phyloP scores from a whole-genome alignment of 768 basidiomycete genomes.

The Calocera cornea region DNA sequence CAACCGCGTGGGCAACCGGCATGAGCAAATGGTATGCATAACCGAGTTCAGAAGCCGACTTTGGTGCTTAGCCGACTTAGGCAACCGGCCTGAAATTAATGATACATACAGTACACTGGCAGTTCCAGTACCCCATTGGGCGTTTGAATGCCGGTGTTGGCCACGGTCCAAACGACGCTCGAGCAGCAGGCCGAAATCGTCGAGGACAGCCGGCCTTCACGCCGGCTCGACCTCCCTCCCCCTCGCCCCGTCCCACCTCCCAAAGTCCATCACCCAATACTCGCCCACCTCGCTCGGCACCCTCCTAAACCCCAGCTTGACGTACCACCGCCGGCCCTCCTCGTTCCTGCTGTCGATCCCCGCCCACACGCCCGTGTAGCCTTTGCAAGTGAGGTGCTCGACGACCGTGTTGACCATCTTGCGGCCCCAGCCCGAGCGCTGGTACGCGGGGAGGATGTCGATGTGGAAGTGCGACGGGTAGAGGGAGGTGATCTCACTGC shows the following conservation, averaged over 20 bases:
- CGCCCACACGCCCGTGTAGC: conserved; percentile 47
- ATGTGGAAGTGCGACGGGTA: conserved; percentile 68
- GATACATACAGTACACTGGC: no score
- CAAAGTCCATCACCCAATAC: conserved; percentile 6
- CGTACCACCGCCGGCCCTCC: conserved; percentile 48
- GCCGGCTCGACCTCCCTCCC: conserved; percentile 9
- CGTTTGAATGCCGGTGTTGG: no score
- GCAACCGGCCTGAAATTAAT: no score
- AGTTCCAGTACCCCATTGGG: no score
- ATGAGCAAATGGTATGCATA: no score
- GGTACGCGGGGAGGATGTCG: conserved; percentile 52
- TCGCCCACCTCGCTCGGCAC: conserved; percentile 26
- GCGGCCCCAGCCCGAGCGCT: conserved; percentile 58
- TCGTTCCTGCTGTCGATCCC: conserved; percentile 53
- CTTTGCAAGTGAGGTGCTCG: conserved; percentile 35
- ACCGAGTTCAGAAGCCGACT: no score
- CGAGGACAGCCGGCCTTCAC: background rate
- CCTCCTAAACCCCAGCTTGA: conserved; percentile 43
- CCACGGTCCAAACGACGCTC: no score
- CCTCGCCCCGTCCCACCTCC: conserved; percentile 17
- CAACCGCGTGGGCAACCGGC: no score
- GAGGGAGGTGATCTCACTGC: conserved; percentile 44
- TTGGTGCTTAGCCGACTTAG: no score
- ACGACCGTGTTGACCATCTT: conserved; percentile 45
- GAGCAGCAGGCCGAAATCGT: no score